These are phyloP conservation scores for Fonsecaea monophora DNA, from an alignment of 2,329 filamentous ascomycete genomes.

Conservation along the genomic window DNA sequence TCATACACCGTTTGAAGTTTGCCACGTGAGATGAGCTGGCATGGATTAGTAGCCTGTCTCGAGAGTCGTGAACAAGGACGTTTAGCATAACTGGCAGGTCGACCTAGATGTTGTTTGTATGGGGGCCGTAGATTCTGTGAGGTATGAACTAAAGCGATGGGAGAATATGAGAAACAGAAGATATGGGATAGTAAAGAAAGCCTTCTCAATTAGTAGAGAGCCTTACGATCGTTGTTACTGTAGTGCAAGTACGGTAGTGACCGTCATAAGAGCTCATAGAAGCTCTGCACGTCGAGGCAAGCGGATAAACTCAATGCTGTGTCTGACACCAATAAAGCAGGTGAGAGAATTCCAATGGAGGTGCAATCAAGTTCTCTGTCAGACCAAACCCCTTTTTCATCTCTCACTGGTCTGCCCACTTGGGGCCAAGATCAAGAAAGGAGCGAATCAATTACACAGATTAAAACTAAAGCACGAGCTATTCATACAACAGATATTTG, in stretches of 20 bases:
- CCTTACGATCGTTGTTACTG: background rate
- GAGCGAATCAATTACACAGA: background rate
- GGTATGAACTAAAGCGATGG: background rate
- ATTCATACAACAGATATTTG: background rate
- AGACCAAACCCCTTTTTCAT: too few relatives aligned
- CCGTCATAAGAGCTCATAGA: background rate
- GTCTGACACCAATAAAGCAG: background rate
- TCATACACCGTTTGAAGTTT: background rate
- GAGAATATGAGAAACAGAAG: background rate
- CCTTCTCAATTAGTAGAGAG: background rate
- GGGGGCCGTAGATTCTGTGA: background rate
- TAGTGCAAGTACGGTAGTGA: background rate
- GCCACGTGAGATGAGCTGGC: background rate
- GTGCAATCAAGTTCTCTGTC: too few relatives aligned
- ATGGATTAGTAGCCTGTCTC: background rate
- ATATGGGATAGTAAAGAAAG: background rate
- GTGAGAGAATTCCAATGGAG: too few relatives aligned
- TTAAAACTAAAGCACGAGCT: background rate
- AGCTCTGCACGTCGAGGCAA: background rate
- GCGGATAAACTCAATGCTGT: background rate
- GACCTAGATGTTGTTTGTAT: background rate
- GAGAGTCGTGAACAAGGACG: background rate
- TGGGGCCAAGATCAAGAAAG: background rate
- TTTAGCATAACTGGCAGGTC: background rate
- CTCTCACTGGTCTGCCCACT: too few relatives aligned